A percentile compares a stretch with the other conserved stretches of the same genome.
phyloP scores from a whole-genome alignment of 2,329 filamentous ascomycete species.

The Microcyclosporella mali region DNA sequence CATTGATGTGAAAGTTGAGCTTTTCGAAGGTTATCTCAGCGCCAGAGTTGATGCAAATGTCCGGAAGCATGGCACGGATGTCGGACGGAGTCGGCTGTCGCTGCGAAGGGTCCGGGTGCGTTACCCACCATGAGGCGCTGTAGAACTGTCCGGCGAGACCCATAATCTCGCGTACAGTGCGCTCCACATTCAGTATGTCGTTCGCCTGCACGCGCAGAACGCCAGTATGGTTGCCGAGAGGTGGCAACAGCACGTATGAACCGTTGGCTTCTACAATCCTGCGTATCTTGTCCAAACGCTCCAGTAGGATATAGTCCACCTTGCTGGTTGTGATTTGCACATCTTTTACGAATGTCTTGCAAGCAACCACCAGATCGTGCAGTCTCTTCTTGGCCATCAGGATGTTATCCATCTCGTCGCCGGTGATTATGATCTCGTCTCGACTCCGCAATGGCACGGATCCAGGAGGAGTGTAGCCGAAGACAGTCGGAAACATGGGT shows the following conservation, averaged over 20 bases:
- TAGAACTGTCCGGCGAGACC: constrained; percentile 94
- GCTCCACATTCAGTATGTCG: constrained; percentile 88
- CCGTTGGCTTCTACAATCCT: constrained; percentile 97
- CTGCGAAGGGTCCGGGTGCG: constrained; percentile 63
- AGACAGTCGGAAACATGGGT: constrained; percentile 84
- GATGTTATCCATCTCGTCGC: constrained; percentile 77
- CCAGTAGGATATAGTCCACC: constrained; percentile 87
- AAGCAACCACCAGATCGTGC: constrained; percentile 72
- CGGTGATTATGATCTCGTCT: constrained; percentile 91
- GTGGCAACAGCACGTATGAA: constrained; percentile 87
- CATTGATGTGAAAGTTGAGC: constrained; percentile 86
- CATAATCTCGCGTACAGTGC: constrained; percentile 94
- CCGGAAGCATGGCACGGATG: constrained; percentile 81
- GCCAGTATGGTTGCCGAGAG: constrained; percentile 75
- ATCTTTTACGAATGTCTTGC: constrained; percentile 77
- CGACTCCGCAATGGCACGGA: constrained; percentile 70
- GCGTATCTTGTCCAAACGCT: constrained; percentile 88
- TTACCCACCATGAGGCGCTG: constrained; percentile 91
- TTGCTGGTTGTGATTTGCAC: constrained; percentile 84
- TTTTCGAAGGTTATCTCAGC: constrained; percentile 94
- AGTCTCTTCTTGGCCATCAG: constrained; percentile 85
- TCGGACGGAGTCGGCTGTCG: constrained; percentile 60
- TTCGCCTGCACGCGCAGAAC: constrained; percentile 85
- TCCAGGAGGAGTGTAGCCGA: constrained; percentile 78
- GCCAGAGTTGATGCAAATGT: constrained; percentile 93